A percentile compares a stretch with the other conserved stretches of the same genome.
These are phyloP conservation scores for Tranzscheliella williamsii DNA, from an alignment of 1,284 basidiomycete species.

Conservation along the genomic window DNA sequence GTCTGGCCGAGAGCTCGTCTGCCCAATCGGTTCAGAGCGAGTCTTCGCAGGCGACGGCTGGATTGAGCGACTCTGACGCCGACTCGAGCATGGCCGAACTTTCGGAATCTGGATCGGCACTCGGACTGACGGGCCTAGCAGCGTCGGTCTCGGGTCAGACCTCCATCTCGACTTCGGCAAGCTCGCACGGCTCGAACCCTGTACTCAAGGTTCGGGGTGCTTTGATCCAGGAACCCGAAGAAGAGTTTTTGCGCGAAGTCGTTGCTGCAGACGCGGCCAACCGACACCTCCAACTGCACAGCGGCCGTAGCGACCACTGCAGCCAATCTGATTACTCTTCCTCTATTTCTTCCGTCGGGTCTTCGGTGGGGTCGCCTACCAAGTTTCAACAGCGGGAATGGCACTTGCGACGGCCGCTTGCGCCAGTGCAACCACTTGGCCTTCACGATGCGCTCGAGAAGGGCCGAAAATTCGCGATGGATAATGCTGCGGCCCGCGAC, in stretches of 20 bases:
- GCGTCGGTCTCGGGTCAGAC: constrained; percentile 8
- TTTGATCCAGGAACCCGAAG: constrained; percentile 54
- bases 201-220: constrained; percentile 52
- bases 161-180: constrained; percentile 22
- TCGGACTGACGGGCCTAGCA: constrained; percentile 25
- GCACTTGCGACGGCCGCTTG: constrained; percentile 2
- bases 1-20: constrained; percentile 13
- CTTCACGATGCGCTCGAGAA: constrained; percentile 2
- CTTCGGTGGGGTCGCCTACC: not conserved
- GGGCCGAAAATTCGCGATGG: constrained; percentile 6
- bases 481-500: too few relatives aligned
- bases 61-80: constrained; percentile 14
- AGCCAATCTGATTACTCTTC: too few relatives aligned
- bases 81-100: constrained; percentile 16
- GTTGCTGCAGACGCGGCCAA: constrained; percentile 27
- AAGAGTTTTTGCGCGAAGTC: constrained; percentile 51
- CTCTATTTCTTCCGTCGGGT: not conserved
- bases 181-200: constrained; percentile 8
- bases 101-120: constrained; percentile 13
- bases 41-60: constrained; percentile 17
- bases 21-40: constrained; percentile 22
- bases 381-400: not conserved
- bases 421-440: constrained; percentile 5
- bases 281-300: not conserved
- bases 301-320: too few relatives aligned